A percentile compares a stretch with the other conserved stretches of the same genome.
These are phyloP conservation scores for Hypoxylon sp. DNA, from an alignment of 2,329 filamentous ascomycete genomes.

Conservation along the genomic window DNA sequence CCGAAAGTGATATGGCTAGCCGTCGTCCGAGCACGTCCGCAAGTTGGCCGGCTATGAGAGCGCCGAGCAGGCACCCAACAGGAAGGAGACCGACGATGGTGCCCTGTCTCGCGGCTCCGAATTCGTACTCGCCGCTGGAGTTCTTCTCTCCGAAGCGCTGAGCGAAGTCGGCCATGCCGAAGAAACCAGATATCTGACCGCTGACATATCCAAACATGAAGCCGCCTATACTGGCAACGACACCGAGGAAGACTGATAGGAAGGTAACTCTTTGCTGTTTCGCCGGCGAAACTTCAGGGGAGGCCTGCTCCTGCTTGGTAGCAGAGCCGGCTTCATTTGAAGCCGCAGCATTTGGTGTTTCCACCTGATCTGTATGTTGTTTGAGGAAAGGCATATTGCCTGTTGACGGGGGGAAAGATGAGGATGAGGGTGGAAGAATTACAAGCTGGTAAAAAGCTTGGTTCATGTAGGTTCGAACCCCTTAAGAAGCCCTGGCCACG, in stretches of 20 bases:
- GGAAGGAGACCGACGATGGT: slow-evolving; percentile 73
- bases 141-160: slow-evolving; percentile 64
- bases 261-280: slow-evolving; percentile 48
- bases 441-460: slow-evolving; percentile 23
- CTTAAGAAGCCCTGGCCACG: slow-evolving; percentile 26
- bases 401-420: slow-evolving; percentile 10
- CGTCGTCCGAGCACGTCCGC: slow-evolving; percentile 72
- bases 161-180: slow-evolving; percentile 69
- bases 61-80: slow-evolving; percentile 70
- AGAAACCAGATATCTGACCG: slow-evolving; percentile 72
- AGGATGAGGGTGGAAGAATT: slow-evolving; percentile 10
- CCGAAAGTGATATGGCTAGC: slow-evolving; percentile 71
- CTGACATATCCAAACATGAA: slow-evolving; percentile 70
- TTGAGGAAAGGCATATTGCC: slow-evolving; percentile 50
- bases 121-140: slow-evolving; percentile 57
- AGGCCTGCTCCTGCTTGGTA: slow-evolving; percentile 30
- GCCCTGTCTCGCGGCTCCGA: slow-evolving; percentile 71
- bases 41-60: slow-evolving; percentile 69
- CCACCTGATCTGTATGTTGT: slow-evolving; percentile 46
- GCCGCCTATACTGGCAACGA: slow-evolving; percentile 66
- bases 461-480: slow-evolving; percentile 10
- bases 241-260: slow-evolving; percentile 62
- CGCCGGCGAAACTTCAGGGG: slow-evolving; percentile 18
- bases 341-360: slow-evolving; percentile 37
- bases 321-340: slow-evolving; percentile 23